Conservation (phyloP, 2,329 filamentous ascomycete species). For the Calonectria naviculata region DNA sequence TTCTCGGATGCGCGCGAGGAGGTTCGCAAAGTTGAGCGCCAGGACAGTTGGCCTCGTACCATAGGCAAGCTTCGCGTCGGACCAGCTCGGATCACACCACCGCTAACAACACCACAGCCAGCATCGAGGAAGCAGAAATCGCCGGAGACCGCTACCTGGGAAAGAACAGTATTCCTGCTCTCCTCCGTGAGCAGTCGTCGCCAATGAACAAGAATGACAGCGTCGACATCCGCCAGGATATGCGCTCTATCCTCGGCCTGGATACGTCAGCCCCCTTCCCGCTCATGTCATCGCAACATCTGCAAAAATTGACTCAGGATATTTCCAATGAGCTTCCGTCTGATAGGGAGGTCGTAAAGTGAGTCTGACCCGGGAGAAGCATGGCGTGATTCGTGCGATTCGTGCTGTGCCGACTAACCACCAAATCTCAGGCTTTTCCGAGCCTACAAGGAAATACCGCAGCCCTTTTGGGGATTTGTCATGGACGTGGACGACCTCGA, state of each 20-base stretch:
- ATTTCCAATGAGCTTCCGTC: slow-evolving; percentile 72
- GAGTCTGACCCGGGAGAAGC: slow-evolving; percentile 39
- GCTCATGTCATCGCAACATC: slow-evolving; percentile 72
- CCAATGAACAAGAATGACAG: slow-evolving; percentile 62
- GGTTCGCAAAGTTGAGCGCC: slow-evolving; percentile 48
- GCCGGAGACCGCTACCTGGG: slow-evolving; percentile 71
- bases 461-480: slow-evolving; percentile 76
- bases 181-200: slow-evolving; percentile 70
- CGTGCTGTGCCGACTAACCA: slow-evolving; percentile 12
- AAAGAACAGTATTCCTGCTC: slow-evolving; percentile 75
- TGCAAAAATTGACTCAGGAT: slow-evolving; percentile 69
- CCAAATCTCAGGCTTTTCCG: slow-evolving; percentile 64
- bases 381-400: neutral
- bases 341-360: slow-evolving; percentile 76
- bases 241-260: slow-evolving; percentile 73
- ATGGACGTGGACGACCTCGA: slow-evolving; percentile 75
- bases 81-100: slow-evolving; percentile 25
- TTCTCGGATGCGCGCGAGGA: slow-evolving; percentile 46
- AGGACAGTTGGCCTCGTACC: slow-evolving; percentile 55
- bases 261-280: slow-evolving; percentile 76
- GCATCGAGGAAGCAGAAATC: slow-evolving; percentile 64
- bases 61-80: slow-evolving; percentile 47
- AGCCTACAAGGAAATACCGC: slow-evolving; percentile 74
- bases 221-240: slow-evolving; percentile 71
- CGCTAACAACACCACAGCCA: slow-evolving; percentile 47